Conservation (phyloP, 2,329 filamentous ascomycete genomes). For the Alternaria hordeiaustralica region DNA sequence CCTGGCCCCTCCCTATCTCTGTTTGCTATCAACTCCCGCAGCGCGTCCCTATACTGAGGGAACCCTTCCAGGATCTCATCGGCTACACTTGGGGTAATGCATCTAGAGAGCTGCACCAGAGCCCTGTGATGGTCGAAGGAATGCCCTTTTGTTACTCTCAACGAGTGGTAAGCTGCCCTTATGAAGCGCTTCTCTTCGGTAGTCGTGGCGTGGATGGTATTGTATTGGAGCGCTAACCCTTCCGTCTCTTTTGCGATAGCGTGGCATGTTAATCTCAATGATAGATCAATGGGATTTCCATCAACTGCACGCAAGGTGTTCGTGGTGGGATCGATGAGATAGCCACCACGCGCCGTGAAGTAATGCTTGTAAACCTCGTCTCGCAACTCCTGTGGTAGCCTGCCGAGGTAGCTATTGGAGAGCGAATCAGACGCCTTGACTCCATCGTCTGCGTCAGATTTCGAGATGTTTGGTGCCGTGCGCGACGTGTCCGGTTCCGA, state of each 20-base stretch:
- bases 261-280: neutral
- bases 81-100: neutral
- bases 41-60: neutral
- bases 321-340: neutral
- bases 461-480: no score
- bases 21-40: neutral
- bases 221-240: neutral
- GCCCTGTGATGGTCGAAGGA: neutral
- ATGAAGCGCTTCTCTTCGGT: neutral
- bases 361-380: neutral
- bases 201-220: neutral
- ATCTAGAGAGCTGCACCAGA: neutral
- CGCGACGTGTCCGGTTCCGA: no score
- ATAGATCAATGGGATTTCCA: neutral
- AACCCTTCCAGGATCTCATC: neutral
- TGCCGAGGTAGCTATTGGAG: neutral
- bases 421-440: neutral
- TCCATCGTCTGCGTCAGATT: neutral
- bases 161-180: neutral
- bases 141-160: neutral
- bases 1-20: neutral
- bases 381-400: neutral
- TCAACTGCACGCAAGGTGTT: neutral
- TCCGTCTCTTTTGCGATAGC: neutral
- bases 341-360: neutral